Evolutionary conservation across 2,329 filamentous ascomycete species (phyloP).

Genomic region (Trichophyton verrucosum): DNA sequence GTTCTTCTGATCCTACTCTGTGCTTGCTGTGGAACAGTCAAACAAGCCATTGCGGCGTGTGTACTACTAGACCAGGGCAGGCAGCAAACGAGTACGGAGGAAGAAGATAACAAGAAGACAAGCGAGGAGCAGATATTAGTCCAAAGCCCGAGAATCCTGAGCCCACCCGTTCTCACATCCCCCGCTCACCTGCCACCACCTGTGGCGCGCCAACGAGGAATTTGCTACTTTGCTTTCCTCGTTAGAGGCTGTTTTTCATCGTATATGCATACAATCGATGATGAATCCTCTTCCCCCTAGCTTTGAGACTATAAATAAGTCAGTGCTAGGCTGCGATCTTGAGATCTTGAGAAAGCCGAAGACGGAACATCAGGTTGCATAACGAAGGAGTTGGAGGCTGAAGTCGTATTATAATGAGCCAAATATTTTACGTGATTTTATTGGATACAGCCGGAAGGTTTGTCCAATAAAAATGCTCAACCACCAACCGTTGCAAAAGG

Average conservation of each 20-base stretch:
- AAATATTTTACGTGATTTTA: no score
- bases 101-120: neutral
- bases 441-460: no score
- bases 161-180: neutral
- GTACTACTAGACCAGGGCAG: neutral
- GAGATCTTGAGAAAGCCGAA: no score
- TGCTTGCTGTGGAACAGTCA: neutral
- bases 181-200: neutral
- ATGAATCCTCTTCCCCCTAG: neutral
- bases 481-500: no score
- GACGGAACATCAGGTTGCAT: no score
- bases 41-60: neutral
- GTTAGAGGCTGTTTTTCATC: neutral
- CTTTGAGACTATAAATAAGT: neutral
- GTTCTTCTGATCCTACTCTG: neutral
- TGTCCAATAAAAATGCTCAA: no score
- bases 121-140: neutral
- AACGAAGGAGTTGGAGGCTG: no score
- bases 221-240: neutral
- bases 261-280: no score
- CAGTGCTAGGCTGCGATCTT: neutral
- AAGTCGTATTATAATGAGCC: no score
- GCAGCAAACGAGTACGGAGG: neutral
- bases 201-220: neutral
- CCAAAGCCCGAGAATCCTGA: neutral